phyloP scores from a whole-genome alignment of 345 rosid genomes.

The Syzygium grande region DNA sequence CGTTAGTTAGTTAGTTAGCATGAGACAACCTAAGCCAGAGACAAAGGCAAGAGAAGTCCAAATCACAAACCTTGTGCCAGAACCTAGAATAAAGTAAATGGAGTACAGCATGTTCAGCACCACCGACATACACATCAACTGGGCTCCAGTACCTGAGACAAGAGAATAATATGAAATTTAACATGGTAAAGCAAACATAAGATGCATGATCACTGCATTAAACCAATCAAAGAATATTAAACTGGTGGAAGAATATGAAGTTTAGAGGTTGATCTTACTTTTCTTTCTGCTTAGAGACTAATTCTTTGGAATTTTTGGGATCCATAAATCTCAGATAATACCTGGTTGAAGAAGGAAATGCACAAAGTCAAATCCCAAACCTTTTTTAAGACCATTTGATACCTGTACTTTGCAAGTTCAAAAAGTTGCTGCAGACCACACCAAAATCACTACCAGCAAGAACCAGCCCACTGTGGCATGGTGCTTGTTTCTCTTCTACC shows the following conservation, averaged over 20 bases:
- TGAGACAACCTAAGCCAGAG: background rate
- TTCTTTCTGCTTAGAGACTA: conserved; percentile 77
- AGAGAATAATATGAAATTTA: background rate
- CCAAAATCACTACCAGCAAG: conserved; percentile 66
- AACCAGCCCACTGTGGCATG: conserved; percentile 99
- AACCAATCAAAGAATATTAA: background rate
- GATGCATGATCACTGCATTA: background rate
- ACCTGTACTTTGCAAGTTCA: background rate
- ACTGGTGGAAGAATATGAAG: background rate
- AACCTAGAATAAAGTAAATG: conserved; percentile 90
- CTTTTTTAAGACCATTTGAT: background rate
- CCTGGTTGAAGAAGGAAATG: conserved; percentile 34
- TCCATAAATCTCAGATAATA: conserved; percentile 98
- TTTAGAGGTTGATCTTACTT: conserved; percentile 31
- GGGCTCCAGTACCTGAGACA: conserved; percentile 77
- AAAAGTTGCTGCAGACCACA: background rate
- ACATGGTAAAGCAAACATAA: background rate
- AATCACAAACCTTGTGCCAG: conserved; percentile 83
- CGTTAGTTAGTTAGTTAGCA: background rate
- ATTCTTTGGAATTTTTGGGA: conserved; percentile 59
- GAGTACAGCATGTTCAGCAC: conserved; percentile 98
- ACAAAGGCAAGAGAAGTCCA: background rate
- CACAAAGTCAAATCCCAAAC: background rate
- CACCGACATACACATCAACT: conserved; percentile 92
- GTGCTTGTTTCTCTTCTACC: conserved; percentile 92